These are phyloP conservation scores for Borovskyia barvae DNA, from an alignment of 208 protist species.

Conservation along the genomic window DNA sequence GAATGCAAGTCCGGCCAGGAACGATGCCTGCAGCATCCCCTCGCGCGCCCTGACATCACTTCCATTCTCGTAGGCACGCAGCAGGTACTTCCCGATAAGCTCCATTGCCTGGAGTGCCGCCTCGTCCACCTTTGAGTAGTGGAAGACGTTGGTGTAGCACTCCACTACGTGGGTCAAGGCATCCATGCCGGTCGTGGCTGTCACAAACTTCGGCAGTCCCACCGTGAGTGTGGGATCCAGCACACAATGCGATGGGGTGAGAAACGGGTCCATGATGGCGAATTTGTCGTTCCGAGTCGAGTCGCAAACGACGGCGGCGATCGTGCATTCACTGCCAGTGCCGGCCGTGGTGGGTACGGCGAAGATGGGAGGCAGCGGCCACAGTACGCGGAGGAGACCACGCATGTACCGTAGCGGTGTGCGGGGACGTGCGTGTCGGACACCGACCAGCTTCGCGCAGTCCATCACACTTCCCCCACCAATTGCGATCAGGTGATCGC, in stretches of 20 bases:
- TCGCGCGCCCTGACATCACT: conserved; percentile 48
- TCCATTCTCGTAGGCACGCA: conserved; percentile 43
- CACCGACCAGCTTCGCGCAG: conserved; percentile 76
- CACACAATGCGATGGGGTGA: conserved; percentile 69
- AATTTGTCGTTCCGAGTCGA: conserved; percentile 52
- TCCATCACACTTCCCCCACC: conserved; percentile 89
- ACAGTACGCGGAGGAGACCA: conserved; percentile 44
- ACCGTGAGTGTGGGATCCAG: conserved; percentile 76
- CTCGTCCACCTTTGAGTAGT: conserved; percentile 39
- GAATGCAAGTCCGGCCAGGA: conserved; percentile 84
- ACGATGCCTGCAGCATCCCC: conserved; percentile 74
- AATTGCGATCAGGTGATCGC: conserved; percentile 71
- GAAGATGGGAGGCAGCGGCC: conserved; percentile 47
- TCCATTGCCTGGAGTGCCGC: conserved; percentile 41
- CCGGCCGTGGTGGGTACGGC: conserved; percentile 84
- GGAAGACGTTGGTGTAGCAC: conserved; percentile 59
- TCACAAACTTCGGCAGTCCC: conserved; percentile 67
- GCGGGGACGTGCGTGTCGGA: conserved; percentile 45
- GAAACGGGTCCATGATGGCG: conserved; percentile 52
- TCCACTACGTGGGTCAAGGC: conserved; percentile 84
- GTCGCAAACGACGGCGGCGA: conserved; percentile 71
- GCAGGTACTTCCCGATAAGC: conserved; percentile 57
- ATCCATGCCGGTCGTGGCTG: conserved; percentile 84
- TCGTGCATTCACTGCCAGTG: conserved; percentile 86
- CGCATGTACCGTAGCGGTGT: conserved; percentile 46